Base-by-base conservation (phyloP, 2,329 filamentous ascomycete genomes). In the Zalaria sp. region DNA sequence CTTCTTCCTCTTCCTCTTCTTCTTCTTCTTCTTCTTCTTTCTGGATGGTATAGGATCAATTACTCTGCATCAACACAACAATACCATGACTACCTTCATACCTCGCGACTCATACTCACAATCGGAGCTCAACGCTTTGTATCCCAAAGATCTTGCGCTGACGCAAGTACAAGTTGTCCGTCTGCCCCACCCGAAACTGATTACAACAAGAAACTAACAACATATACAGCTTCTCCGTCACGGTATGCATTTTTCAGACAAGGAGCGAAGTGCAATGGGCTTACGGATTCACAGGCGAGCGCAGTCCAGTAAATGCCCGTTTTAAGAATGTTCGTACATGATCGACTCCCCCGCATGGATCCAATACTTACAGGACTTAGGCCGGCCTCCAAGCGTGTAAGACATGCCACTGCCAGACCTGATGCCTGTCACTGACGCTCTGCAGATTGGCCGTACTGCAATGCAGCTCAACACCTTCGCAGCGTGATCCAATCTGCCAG, bases 391-490 rank as follows among this genome's bases (percentile, higher is more conserved):
- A 60, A 42, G 57, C 68, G 49, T 70, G 68, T 71, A 66, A 25
- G 45, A 38, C 28, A 29, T 37, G 3, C 25, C 5, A 32, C 18
- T 40, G 7, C 8, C 10, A 4, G 3, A 7, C 6, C 3, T n/a
- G 8, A 5, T 8, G 10, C 9, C 4, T 29, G 10, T 38, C 39
- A 25, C 40, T 37, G 9, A 38, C 27, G 18, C 2, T 5, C 27
- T 5, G 5, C 49, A 70, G 71, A 78, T 62, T 98, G 91, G 91
- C 86, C 91, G 2, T 96, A 95, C 64, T 98, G 91, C 65, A 74
- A 75, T 49, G 76, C 80, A 42, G 83, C 83, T 25, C 74, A 77
- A 45, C 79, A 81, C 49, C 72, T 96, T 57, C 75, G 70, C 26
- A 73, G 74, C 45, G 70, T 75, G 45, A 70, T 79, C 25, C 66